These are phyloP conservation scores for Elongisporangium undulatum DNA, from an alignment of 352 stramenopile species.

Conservation along the genomic window DNA sequence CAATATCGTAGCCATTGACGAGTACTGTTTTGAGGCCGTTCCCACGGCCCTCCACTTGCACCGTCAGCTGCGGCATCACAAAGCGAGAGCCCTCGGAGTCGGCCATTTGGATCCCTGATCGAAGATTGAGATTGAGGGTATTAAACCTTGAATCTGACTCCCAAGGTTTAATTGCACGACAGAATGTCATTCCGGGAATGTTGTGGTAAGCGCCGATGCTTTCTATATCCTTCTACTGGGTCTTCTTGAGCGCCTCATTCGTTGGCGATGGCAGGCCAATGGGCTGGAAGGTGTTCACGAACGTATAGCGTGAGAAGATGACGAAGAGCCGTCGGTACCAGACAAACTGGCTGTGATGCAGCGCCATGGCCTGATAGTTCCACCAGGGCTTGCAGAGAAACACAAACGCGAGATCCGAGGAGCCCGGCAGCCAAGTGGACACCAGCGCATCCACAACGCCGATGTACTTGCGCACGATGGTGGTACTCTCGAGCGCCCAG, in stretches of 20 bases:
- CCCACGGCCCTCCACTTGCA: no score
- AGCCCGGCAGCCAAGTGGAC: conserved; percentile 26
- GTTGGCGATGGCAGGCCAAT: conserved; percentile 9
- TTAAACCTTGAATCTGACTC: no score
- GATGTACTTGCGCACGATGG: conserved; percentile 86
- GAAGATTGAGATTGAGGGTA: no score
- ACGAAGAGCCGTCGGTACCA: conserved; percentile 97
- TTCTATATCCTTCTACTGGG: conserved; percentile 25
- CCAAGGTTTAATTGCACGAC: no score
- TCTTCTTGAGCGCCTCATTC: conserved; percentile 18
- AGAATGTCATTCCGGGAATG: no score
- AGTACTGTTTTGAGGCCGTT: no score
- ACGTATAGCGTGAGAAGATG: conserved; percentile 94
- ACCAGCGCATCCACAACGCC: conserved; percentile 72
- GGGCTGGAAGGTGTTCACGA: conserved; percentile 86
- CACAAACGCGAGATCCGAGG: conserved; percentile 35
- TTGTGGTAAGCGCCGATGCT: neutral
- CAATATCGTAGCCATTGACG: no score
- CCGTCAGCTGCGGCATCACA: no score
- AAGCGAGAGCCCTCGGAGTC: no score
- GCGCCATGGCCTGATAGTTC: conserved; percentile 91
- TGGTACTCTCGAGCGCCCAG: conserved; percentile 71
- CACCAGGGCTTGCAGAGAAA: conserved; percentile 54
- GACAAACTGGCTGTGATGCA: conserved; percentile 94
- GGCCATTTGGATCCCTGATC: no score